phyloP scores from a whole-genome alignment of 768 basidiomycete species.

The Favolaschia claudopus region DNA sequence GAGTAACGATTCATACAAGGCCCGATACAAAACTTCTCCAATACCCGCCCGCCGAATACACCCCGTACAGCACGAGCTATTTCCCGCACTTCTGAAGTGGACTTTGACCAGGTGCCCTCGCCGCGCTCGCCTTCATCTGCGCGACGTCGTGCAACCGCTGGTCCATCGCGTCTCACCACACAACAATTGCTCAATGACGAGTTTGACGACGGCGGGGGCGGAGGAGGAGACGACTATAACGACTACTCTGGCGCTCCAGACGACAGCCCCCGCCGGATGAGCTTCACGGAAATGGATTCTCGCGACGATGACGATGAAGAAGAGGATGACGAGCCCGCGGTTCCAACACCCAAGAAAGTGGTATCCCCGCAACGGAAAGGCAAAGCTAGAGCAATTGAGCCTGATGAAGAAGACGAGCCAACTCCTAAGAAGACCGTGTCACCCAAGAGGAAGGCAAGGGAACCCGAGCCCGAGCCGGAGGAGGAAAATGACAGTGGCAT shows the following conservation, averaged over 20 bases:
- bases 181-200: constrained; percentile 36
- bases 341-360: constrained; percentile 42
- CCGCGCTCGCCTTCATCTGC: constrained; percentile 49
- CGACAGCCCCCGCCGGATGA: constrained; percentile 43
- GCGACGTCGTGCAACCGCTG: constrained; percentile 43
- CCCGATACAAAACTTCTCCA: constrained; percentile 51
- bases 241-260: constrained; percentile 41
- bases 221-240: constrained; percentile 35
- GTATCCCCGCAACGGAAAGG: too few relatives aligned
- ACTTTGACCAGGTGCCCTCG: constrained; percentile 71
- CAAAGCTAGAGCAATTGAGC: constrained; percentile 50
- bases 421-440: constrained; percentile 40
- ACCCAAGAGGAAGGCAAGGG: too few relatives aligned
- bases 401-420: constrained; percentile 37
- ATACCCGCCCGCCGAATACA: constrained; percentile 48
- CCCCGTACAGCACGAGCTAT: constrained; percentile 57
- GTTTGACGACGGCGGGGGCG: constrained; percentile 32
- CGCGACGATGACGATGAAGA: constrained; percentile 56
- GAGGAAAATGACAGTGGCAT: constrained; percentile 49
- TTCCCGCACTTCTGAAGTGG: constrained; percentile 58
- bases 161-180: constrained; percentile 49
- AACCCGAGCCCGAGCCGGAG: constrained; percentile 38
- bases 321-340: constrained; percentile 39
- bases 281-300: constrained; percentile 57
- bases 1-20: constrained; percentile 36